A percentile compares a stretch with the other conserved stretches of the same genome.
Conservation (phyloP, 768 basidiomycete genomes). For the Lactifluus echinatus region DNA sequence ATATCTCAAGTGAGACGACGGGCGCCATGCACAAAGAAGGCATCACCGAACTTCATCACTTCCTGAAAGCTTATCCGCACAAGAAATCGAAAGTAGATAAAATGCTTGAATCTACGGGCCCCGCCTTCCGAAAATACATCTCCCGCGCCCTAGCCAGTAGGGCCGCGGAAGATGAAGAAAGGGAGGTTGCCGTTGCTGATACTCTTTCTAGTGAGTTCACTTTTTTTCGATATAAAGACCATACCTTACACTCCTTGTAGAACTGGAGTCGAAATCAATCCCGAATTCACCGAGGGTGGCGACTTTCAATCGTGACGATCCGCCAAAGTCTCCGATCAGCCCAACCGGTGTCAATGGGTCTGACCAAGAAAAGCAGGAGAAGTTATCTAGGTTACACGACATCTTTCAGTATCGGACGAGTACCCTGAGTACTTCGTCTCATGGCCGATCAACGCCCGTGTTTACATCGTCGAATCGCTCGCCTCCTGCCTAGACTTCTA, state of each 20-base stretch:
- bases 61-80: conserved; percentile 84
- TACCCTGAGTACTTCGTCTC: conserved; percentile 40
- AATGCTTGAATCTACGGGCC: conserved; percentile 79
- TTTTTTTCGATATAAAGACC: background rate
- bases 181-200: conserved; percentile 73
- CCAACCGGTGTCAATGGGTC: conserved; percentile 22
- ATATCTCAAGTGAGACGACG: conserved; percentile 83
- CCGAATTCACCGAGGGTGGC: background rate
- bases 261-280: conserved; percentile 20
- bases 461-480: conserved; percentile 9
- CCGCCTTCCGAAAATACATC: conserved; percentile 88
- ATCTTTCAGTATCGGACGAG: conserved; percentile 80
- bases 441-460: conserved; percentile 19
- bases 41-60: conserved; percentile 89
- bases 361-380: conserved; percentile 42
- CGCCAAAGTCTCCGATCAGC: conserved; percentile 19
- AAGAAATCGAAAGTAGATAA: conserved; percentile 78
- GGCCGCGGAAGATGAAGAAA: conserved; percentile 79
- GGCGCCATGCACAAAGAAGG: conserved; percentile 89
- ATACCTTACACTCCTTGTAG: background rate
- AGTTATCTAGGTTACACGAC: conserved; percentile 66
- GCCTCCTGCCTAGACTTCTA: conserved; percentile 2
- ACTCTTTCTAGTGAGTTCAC: conserved; percentile 63
- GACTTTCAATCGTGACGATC: conserved; percentile 3
- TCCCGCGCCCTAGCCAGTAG: conserved; percentile 79